These are phyloP conservation scores for Spathaspora hagerdaliae DNA, from an alignment of 805 yeast genomes.

Conservation along the genomic window DNA sequence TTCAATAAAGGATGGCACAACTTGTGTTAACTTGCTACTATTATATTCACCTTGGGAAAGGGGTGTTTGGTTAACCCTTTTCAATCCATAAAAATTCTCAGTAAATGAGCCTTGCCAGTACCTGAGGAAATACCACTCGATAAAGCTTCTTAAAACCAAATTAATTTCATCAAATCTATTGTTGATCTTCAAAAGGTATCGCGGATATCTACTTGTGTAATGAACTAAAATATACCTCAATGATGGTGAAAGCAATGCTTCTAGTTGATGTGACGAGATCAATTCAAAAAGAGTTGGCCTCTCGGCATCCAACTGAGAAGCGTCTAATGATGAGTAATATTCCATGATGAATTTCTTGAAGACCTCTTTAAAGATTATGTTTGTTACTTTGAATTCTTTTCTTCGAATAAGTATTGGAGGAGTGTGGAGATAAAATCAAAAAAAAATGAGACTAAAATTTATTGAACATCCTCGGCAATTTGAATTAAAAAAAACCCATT, in stretches of 20 bases:
- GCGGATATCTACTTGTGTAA: conserved; percentile 76
- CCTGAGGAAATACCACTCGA: conserved; percentile 69
- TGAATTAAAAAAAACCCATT: too few relatives aligned
- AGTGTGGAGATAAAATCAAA: not conserved
- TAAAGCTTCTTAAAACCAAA: conserved; percentile 50
- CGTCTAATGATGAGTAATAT: conserved; percentile 74
- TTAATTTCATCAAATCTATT: conserved; percentile 77
- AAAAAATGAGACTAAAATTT: too few relatives aligned
- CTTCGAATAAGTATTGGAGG: too few relatives aligned
- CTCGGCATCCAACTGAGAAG: conserved; percentile 67
- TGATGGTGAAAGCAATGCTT: conserved; percentile 75
- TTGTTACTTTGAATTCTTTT: not conserved
- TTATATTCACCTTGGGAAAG: conserved; percentile 25
- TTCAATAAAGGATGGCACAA: conserved; percentile 43
- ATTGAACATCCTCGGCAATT: not conserved
- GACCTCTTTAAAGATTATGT: not conserved
- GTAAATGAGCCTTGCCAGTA: conserved; percentile 84
- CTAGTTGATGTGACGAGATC: conserved; percentile 75
- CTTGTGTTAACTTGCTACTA: conserved; percentile 29
- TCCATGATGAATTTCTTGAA: conserved; percentile 47
- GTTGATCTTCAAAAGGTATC: conserved; percentile 55
- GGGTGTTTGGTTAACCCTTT: conserved; percentile 48
- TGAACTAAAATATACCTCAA: conserved; percentile 74
- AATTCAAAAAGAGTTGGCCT: conserved; percentile 89
- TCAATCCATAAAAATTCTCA: conserved; percentile 88